Evolutionary conservation across 441 rosid genomes (phyloP).

Genomic region (Euphorbia celastroides): DNA sequence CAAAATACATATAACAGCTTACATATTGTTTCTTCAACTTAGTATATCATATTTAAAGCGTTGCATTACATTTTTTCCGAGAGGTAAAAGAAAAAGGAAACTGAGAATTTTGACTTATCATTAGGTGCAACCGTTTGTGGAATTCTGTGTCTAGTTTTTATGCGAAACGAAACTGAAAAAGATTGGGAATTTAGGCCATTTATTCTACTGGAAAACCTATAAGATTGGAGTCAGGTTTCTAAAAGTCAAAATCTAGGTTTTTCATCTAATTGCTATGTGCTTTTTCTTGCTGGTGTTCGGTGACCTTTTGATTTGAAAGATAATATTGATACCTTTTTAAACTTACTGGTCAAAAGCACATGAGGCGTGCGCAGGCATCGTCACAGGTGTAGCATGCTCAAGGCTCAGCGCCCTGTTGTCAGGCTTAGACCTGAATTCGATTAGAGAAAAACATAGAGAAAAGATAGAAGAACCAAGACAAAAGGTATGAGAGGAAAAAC

Average conservation of each 20-base stretch:
- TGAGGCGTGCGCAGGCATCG: too few species aligned
- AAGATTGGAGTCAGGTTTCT: not conserved
- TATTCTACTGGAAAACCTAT: not conserved
- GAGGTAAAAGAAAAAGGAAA: not conserved
- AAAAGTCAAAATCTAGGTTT: not conserved
- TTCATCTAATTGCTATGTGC: not conserved
- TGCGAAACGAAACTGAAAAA: constrained; percentile 5
- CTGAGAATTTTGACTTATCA: not conserved
- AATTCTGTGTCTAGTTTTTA: not conserved
- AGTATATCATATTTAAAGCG: not conserved
- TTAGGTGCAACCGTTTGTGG: not conserved
- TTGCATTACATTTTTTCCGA: not conserved
- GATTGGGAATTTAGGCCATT: not conserved
- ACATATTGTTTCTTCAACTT: not conserved
- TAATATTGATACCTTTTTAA: not conserved
- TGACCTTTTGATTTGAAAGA: not conserved
- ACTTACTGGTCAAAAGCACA: too few species aligned
- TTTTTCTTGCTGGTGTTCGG: not conserved
- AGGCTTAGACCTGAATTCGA: too few species aligned
- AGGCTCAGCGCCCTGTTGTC: too few species aligned
- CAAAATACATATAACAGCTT: not conserved
- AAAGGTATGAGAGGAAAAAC: too few species aligned
- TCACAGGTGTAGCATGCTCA: too few species aligned
- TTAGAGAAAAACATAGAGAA: too few species aligned
- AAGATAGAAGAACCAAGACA: too few species aligned